These are phyloP conservation scores for Kwoniella sp. DNA, from an alignment of 768 basidiomycete species.

Conservation along the genomic window DNA sequence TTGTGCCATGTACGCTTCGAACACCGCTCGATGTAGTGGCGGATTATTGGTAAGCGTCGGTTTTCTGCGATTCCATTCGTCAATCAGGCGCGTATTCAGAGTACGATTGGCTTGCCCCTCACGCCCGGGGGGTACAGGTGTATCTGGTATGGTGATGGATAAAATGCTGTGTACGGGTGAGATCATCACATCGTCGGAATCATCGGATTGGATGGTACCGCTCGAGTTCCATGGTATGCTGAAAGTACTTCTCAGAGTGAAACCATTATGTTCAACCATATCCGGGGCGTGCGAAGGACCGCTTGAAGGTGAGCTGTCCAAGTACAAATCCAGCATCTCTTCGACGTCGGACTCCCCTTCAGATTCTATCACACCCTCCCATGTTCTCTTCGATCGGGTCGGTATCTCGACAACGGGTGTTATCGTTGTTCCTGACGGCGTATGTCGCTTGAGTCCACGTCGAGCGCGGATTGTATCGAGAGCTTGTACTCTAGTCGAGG, in stretches of 20 bases:
- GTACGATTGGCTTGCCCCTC: constrained; percentile 19
- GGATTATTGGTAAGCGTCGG: constrained; percentile 29
- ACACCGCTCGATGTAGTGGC: constrained; percentile 59
- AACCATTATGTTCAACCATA: constrained; percentile 12
- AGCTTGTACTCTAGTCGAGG: not conserved
- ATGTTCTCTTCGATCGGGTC: constrained; percentile 8
- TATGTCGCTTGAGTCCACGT: not conserved
- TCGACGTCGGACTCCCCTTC: constrained; percentile 27
- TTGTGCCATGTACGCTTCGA: constrained; percentile 68
- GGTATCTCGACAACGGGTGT: constrained; percentile 17
- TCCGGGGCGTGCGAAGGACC: constrained; percentile 14
- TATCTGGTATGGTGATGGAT: constrained; percentile 8
- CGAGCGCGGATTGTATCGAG: not conserved
- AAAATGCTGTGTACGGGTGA: constrained; percentile 5
- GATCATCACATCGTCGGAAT: not conserved
- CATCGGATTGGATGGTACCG: not conserved
- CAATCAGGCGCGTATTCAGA: constrained; percentile 19
- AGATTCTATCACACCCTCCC: constrained; percentile 8
- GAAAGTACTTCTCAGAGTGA: constrained; percentile 9
- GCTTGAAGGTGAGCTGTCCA: constrained; percentile 11
- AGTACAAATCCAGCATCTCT: constrained; percentile 13
- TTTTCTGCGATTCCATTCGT: constrained; percentile 27
- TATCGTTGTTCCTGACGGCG: not conserved
- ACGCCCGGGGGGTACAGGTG: constrained; percentile 18
- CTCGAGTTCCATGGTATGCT: not conserved